phyloP scores from a whole-genome alignment of 345 rosid genomes.

The Xanthoceras sorbifolium region DNA sequence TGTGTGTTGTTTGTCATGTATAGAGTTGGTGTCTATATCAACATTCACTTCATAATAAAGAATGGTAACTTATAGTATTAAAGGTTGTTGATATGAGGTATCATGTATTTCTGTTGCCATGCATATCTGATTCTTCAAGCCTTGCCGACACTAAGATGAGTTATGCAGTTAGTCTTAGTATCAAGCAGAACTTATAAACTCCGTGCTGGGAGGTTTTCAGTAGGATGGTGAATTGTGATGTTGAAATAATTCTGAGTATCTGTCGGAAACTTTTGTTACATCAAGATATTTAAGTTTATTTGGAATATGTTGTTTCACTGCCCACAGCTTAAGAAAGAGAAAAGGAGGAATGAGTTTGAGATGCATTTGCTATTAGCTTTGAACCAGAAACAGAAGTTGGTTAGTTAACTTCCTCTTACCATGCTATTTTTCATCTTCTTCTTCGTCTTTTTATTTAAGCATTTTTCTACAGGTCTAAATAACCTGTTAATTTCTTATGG shows the following conservation, averaged over 20 bases:
- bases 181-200: background rate
- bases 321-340: constrained; percentile 75
- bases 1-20: background rate
- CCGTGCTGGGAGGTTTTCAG: background rate
- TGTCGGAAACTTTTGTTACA: constrained; percentile 7
- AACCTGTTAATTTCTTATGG: background rate
- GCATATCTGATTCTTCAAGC: background rate
- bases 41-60: background rate
- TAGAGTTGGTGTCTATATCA: background rate
- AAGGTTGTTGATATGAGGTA: background rate
- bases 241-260: too few species aligned
- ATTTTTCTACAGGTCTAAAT: background rate
- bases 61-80: background rate
- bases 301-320: constrained; percentile 15
- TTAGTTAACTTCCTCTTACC: constrained; percentile 27
- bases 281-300: background rate
- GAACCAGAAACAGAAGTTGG: constrained; percentile 72
- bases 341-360: constrained; percentile 62
- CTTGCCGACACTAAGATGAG: background rate
- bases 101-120: background rate
- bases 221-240: background rate
- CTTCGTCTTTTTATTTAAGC: too few species aligned
- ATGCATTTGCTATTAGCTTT: constrained; percentile 59
- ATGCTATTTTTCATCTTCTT: constrained; percentile 14
- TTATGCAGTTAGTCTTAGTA: background rate